Evolutionary conservation across 345 rosid species (phyloP), one percentile per base, ranked within the genome.

Genomic region (Citrus reticulata): DNA sequence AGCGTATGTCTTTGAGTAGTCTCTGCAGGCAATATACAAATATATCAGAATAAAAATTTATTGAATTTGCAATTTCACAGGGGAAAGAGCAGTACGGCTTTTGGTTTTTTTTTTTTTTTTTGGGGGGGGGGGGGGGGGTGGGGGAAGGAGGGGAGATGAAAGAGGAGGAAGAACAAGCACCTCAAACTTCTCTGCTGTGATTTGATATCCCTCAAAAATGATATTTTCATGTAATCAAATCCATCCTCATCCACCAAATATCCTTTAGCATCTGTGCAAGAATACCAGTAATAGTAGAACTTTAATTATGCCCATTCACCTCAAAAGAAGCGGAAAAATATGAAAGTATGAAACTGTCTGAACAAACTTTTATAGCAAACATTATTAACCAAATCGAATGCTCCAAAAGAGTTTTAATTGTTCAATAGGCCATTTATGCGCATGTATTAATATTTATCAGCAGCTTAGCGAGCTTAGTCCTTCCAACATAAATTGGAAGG

Each of bases 221-320:
- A 88, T 84, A 96, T 92, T 88, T 96, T 96, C 94, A 93, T 86
- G 83, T 91, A 94, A 85, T 96, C 99, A 80, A 96, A 93, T 69
- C 99, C 99, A 29, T 96, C 99, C 69, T 96, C 99, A 62, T 96
- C 99, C 86, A 96, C 95, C 87, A 94, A 89, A 83, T 90, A 96
- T 80, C 99, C 99, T 70, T 90, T 96, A 69, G 99, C 88, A 86
- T 96, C 99, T 96, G 93, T 61, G 37, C 71, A 77, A 83, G 70
- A 71, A 69, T 74, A 81, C 74, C 80, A 40, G 42, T 35, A 55
- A 34, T 55, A 75, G 40, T 35, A 78, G 24, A 83, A 67, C 66
- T 67, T 1, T n/a, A 77, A 9, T 42, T 54, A 24, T 62, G 34
- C 37, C 58, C 2, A 68, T 24, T 17, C 39, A 34, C 54, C 34